These are phyloP conservation scores for Suillus americanus DNA, from an alignment of 768 basidiomycete species.

Conservation along the genomic window DNA sequence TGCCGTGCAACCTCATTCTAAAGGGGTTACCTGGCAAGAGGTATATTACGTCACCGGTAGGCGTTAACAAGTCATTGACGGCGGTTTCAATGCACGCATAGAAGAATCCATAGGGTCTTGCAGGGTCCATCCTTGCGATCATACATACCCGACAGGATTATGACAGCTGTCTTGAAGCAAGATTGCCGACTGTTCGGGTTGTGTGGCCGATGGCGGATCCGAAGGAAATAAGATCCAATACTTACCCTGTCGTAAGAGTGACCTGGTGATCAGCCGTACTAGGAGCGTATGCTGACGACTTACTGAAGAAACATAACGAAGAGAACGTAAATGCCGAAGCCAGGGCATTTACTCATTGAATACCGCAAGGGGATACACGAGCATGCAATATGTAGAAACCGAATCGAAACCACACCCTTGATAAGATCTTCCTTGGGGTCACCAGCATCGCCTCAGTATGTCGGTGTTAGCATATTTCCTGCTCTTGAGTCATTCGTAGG, in stretches of 20 bases:
- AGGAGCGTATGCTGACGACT: not conserved
- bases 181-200: not conserved
- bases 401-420: not conserved
- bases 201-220: not conserved
- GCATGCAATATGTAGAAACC: not conserved
- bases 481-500: not conserved
- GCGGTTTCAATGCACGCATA: not conserved
- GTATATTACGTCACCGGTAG: not conserved
- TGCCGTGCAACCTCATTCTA: not conserved
- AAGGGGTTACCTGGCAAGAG: not conserved
- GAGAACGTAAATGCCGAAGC: not conserved
- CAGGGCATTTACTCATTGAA: not conserved
- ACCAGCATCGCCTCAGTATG: not conserved
- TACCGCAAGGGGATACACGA: not conserved
- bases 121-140: not conserved
- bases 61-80: not conserved
- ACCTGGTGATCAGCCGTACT: not conserved
- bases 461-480: not conserved
- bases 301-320: not conserved
- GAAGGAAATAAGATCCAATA: not conserved
- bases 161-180: not conserved
- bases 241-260: not conserved
- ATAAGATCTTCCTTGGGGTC: not conserved
- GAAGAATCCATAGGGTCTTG: too few species aligned
- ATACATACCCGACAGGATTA: not conserved